Conservation (phyloP, 2,329 filamentous ascomycete species). For the Nemania abortiva region DNA sequence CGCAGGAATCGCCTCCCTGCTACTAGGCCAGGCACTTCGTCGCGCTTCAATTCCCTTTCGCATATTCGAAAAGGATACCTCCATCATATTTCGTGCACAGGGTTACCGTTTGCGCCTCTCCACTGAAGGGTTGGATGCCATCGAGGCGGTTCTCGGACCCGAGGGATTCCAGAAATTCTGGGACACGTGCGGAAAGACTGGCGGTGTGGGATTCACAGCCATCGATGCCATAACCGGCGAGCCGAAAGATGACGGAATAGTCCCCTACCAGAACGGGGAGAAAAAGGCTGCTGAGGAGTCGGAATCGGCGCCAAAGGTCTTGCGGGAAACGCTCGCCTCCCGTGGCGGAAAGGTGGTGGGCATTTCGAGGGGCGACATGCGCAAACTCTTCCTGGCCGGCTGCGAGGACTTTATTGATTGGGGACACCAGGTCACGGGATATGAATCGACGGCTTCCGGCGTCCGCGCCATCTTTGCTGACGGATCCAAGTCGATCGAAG, state of each 20-base stretch:
- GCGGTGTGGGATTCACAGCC: conserved; percentile 63
- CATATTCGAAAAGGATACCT: conserved; percentile 68
- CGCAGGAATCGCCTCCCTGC: conserved; percentile 58
- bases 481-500: conserved; percentile 54
- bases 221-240: conserved; percentile 68
- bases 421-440: conserved; percentile 67
- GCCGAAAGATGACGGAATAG: conserved; percentile 43
- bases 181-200: conserved; percentile 70
- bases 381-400: conserved; percentile 67
- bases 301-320: conserved; percentile 4
- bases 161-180: conserved; percentile 66
- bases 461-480: conserved; percentile 71
- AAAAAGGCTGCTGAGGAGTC: conserved; percentile 30
- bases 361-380: conserved; percentile 73
- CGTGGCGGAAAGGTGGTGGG: conserved; percentile 71
- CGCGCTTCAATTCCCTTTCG: conserved; percentile 61
- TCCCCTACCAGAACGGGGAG: neutral
- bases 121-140: conserved; percentile 61
- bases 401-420: conserved; percentile 68
- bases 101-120: conserved; percentile 60
- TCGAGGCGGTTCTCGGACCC: conserved; percentile 67
- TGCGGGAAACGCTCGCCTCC: conserved; percentile 57
- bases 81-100: conserved; percentile 67
- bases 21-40: conserved; percentile 59
- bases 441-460: conserved; percentile 66